Percentiles rank a stretch among this genome's conserved stretches.
These are phyloP conservation scores for Ogataea paraovalis DNA, from an alignment of 805 yeast species.

Conservation along the genomic window DNA sequence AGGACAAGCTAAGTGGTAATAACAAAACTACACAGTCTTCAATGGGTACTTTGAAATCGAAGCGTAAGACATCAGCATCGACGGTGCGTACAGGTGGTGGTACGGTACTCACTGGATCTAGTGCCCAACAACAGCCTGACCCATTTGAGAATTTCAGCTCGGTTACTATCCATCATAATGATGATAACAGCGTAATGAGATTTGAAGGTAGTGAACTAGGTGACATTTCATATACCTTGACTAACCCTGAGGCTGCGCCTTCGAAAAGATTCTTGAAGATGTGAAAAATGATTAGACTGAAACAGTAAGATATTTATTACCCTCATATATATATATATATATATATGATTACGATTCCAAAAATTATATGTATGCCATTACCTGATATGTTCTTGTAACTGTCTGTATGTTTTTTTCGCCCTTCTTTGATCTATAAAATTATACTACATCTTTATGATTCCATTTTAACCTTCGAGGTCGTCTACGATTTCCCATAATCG, in stretches of 20 bases:
- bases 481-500: conserved; percentile 21
- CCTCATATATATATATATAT: too few relatives aligned
- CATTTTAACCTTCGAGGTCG: conserved; percentile 9
- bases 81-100: conserved; percentile 12
- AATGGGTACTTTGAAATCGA: conserved; percentile 43
- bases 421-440: background rate
- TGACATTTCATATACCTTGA: conserved; percentile 54
- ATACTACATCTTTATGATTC: background rate
- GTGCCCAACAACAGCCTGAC: conserved; percentile 36
- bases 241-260: conserved; percentile 31
- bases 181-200: conserved; percentile 42
- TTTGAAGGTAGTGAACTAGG: conserved; percentile 47
- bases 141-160: conserved; percentile 86
- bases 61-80: conserved; percentile 30
- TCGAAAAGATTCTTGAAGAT: conserved; percentile 28
- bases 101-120: background rate
- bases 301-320: too few relatives aligned
- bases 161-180: conserved; percentile 76
- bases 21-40: conserved; percentile 23
- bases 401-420: background rate
- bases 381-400: background rate
- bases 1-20: background rate
- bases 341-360: background rate
- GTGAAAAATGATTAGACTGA: conserved; percentile 8
- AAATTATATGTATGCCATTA: background rate